Conservation (phyloP, 163 green algal genomes). For the Volvox carteri region DNA sequence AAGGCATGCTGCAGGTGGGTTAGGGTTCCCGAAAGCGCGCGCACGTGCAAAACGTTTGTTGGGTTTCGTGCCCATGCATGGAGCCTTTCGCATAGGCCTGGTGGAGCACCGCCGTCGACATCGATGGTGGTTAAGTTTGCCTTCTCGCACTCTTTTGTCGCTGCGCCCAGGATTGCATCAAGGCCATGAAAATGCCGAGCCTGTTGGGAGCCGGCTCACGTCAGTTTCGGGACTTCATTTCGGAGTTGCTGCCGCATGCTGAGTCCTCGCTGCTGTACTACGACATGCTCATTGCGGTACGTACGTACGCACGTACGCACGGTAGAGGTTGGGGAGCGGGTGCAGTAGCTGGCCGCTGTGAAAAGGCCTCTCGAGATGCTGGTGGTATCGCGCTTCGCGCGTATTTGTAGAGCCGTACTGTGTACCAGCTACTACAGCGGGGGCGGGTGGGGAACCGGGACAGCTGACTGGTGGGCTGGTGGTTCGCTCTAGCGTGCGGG, state of each 20-base stretch:
- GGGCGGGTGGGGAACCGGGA: background rate
- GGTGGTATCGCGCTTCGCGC: background rate
- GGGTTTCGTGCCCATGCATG: background rate
- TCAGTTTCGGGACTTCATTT: constrained; percentile 26
- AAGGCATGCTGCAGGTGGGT: constrained; percentile 41
- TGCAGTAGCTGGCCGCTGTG: background rate
- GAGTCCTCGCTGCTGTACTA: constrained; percentile 21
- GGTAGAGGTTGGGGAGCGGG: background rate
- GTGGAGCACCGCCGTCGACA: background rate
- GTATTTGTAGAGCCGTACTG: background rate
- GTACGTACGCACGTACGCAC: background rate
- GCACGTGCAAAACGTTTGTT: background rate
- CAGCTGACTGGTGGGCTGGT: too few species aligned
- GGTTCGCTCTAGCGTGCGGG: too few species aligned
- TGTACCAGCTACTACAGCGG: background rate
- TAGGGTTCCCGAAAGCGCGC: background rate
- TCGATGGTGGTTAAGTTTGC: background rate
- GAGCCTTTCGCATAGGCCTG: background rate
- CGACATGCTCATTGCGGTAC: constrained; percentile 44
- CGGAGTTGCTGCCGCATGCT: constrained; percentile 30
- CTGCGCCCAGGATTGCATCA: constrained; percentile 36
- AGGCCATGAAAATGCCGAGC: constrained; percentile 39
- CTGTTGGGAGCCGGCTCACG: constrained; percentile 21
- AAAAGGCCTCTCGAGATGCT: background rate
- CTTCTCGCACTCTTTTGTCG: background rate